Percentiles rank a stretch among this genome's conserved stretches.
Conservation (phyloP, 257 asterid species). For the Solanum appendiculatum region DNA sequence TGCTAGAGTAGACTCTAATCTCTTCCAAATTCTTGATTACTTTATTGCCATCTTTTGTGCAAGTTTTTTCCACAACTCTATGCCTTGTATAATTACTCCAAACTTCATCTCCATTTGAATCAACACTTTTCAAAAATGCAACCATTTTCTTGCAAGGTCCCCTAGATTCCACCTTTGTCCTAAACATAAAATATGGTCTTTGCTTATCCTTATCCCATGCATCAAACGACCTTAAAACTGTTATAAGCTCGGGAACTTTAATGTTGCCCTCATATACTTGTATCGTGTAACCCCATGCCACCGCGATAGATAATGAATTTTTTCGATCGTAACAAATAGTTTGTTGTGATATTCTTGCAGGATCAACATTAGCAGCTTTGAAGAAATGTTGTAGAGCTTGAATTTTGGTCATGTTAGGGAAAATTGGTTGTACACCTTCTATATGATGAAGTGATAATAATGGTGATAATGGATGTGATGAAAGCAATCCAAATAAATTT, state of each 20-base stretch:
- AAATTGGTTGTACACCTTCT: conserved; percentile 60
- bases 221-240: conserved; percentile 25
- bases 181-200: conserved; percentile 47
- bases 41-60: conserved; percentile 20
- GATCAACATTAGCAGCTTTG: conserved; percentile 39
- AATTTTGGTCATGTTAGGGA: conserved; percentile 51
- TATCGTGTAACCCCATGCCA: conserved; percentile 76
- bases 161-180: conserved; percentile 37
- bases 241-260: conserved; percentile 37
- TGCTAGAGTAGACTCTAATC: conserved; percentile 28
- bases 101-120: conserved; percentile 17
- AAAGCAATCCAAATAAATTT: conserved; percentile 55
- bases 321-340: conserved; percentile 52
- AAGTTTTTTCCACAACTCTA: conserved; percentile 5
- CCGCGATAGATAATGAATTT: conserved; percentile 46
- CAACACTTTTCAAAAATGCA: conserved; percentile 30
- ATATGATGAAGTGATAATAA: conserved; percentile 69
- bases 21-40: conserved; percentile 25
- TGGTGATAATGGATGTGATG: conserved; percentile 68
- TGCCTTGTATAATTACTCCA: conserved; percentile 37
- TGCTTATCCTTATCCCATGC: conserved; percentile 60
- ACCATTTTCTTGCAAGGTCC: conserved; percentile 56
- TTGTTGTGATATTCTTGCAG: conserved; percentile 67
- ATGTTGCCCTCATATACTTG: conserved; percentile 53
- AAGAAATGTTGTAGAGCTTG: conserved; percentile 52